Evolutionary conservation across 2,329 filamentous ascomycete genomes (phyloP).

Genomic region (Colletotrichum sp.): DNA sequence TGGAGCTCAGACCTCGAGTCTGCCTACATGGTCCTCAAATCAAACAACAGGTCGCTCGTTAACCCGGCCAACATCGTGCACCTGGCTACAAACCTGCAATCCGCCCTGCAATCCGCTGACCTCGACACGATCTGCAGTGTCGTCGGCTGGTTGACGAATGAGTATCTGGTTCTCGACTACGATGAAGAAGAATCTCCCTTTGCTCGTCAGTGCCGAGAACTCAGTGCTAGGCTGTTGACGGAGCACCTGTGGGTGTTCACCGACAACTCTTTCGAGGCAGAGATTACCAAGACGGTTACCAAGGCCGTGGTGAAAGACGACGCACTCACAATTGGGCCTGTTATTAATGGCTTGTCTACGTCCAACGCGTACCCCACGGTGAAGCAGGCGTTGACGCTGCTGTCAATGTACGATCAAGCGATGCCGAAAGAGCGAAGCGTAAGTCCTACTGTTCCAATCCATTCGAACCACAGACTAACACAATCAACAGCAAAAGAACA

Average conservation of each 20-base stretch:
- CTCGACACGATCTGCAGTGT: conserved; percentile 59
- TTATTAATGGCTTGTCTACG: conserved; percentile 52
- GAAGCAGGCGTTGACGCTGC: conserved; percentile 61
- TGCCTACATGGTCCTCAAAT: conserved; percentile 55
- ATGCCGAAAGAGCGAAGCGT: conserved; percentile 70
- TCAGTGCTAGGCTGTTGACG: conserved; percentile 59
- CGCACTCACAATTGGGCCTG: conserved; percentile 55
- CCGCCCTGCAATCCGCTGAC: conserved; percentile 50
- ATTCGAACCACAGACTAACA: neutral
- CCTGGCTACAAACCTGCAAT: conserved; percentile 54
- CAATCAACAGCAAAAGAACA: conserved; percentile 50
- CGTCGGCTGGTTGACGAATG: conserved; percentile 62
- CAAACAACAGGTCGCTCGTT: conserved; percentile 54
- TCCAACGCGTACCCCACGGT: conserved; percentile 65
- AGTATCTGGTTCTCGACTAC: conserved; percentile 60
- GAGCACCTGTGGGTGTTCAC: conserved; percentile 64
- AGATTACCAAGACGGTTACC: conserved; percentile 60
- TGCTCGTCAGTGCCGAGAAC: conserved; percentile 58
- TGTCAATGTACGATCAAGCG: conserved; percentile 67
- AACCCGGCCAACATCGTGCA: conserved; percentile 61
- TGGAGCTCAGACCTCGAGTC: conserved; percentile 56
- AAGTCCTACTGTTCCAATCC: conserved; percentile 31
- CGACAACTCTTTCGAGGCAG: conserved; percentile 58
- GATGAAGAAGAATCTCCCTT: conserved; percentile 62
- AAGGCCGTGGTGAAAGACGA: conserved; percentile 52